phyloP scores from a whole-genome alignment of 345 rosid species.

The Pseudoturritis turrita region DNA sequence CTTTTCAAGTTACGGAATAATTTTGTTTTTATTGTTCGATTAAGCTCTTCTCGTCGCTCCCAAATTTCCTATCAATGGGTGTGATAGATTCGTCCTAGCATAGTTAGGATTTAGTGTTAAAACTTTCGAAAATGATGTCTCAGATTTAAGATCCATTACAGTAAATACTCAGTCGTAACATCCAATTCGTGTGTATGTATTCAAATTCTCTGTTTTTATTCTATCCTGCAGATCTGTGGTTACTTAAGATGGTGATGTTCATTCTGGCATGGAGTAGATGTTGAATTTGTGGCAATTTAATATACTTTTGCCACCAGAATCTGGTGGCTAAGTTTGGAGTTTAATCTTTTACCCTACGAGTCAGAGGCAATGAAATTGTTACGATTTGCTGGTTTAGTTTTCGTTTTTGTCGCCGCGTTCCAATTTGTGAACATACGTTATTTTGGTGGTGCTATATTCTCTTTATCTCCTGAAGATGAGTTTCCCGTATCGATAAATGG shows the following conservation, averaged over 20 bases:
- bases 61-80: not conserved
- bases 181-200: not conserved
- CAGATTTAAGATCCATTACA: conserved; percentile 6
- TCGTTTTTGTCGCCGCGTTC: conserved; percentile 40
- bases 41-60: not conserved
- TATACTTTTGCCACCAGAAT: not conserved
- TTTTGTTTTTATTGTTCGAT: too few relatives aligned
- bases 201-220: not conserved
- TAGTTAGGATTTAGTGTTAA: not conserved
- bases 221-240: conserved; percentile 3
- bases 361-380: conserved; percentile 49
- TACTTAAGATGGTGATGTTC: not conserved
- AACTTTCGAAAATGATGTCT: not conserved
- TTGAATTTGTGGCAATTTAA: conserved; percentile 5
- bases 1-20: not conserved
- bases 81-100: too few relatives aligned
- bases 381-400: conserved; percentile 37
- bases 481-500: conserved; percentile 29
- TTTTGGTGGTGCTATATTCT: conserved; percentile 37
- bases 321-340: not conserved
- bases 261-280: not conserved
- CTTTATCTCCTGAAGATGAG: conserved; percentile 41
- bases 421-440: conserved; percentile 59
- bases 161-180: not conserved
- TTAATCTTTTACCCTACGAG: conserved; percentile 30